Evolutionary conservation across 352 stramenopile genomes (phyloP), one percentile per base, ranked within the genome.

Genomic region (Saprolegnia parasitica): DNA sequence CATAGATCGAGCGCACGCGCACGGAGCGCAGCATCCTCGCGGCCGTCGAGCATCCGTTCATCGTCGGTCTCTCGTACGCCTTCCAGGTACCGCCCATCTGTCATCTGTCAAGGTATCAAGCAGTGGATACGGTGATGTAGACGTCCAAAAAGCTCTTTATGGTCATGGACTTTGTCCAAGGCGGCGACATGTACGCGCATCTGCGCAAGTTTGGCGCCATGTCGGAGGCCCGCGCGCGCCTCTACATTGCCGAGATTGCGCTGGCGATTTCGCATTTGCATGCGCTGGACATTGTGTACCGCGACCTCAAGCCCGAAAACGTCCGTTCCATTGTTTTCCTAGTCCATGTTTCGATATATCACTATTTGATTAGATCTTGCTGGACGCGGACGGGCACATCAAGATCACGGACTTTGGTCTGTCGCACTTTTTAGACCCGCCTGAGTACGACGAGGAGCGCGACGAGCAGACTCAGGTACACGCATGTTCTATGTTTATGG

Each of bases 171-270:
- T 93, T 95, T 58, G 91, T 88, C 71, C 94, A 83, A 65, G 93
- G 94, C 50, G 98, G 98, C 56, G 97, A 99, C 78, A 80, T 99
- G 6, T 99, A 99, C 76, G 87, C 98, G 55, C 92, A 99, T 63
- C 72, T 98, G 23, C 80, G 85, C 10, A 77, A 82, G 40, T 80
- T 95, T 64, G 89, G 91, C 10, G 81, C 93, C 6, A 98, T 99
- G 78, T 81, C 94, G 6, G 96, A 99, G 72, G 76, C 82, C 39
- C 74, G 90, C 46, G 84, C 79, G 40, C 73, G 78, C 42, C 98
- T 99, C 74, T 99, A 99, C 77, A 81, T 97, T 13, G 97, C 93
- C 0, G 97, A 99, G 77, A 91, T 99, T 50, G 92, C 98, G 57
- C 72, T 91, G 16, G 84, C 94, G 0, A 76, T 99, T 16, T 93